These are phyloP conservation scores for Annulohypoxylon moriforme DNA, from an alignment of 495 filamentous ascomycete species.

Conservation along the genomic window DNA sequence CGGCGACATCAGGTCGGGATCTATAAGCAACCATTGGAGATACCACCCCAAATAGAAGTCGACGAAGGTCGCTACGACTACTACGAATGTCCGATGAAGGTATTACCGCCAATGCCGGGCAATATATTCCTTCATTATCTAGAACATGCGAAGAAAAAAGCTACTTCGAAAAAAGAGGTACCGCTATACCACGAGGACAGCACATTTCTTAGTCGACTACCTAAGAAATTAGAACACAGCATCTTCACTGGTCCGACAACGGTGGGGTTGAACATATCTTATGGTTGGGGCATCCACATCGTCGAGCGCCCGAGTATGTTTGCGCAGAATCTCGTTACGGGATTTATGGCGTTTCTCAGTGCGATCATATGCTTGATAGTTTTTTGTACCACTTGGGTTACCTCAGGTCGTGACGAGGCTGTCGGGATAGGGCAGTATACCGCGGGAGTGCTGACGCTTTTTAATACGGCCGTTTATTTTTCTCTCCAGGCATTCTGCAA, in stretches of 20 bases:
- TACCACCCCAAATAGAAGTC: not conserved
- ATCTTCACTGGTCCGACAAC: not conserved
- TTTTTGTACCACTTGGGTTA: not conserved
- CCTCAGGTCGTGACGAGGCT: not conserved
- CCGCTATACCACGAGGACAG: not conserved
- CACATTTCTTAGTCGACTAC: constrained; percentile 2
- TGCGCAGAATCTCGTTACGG: not conserved
- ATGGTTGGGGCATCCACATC: not conserved
- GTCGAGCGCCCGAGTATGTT: not conserved
- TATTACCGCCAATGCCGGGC: not conserved
- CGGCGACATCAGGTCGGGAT: not conserved
- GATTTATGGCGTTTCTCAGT: not conserved
- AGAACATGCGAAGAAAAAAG: not conserved
- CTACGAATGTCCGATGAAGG: not conserved
- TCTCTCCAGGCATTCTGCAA: not conserved
- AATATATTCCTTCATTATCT: constrained; percentile 8
- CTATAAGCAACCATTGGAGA: not conserved
- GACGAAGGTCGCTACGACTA: not conserved
- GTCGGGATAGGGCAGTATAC: not conserved
- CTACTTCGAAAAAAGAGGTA: not conserved
- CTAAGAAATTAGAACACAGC: not conserved
- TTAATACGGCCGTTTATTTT: not conserved
- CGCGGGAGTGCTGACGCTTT: not conserved
- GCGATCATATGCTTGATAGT: not conserved
- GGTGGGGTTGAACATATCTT: not conserved